Percentiles rank a stretch among this genome's conserved stretches.
These are phyloP conservation scores for Earliella scabrosa DNA, from an alignment of 1,284 basidiomycete genomes.

Conservation along the genomic window DNA sequence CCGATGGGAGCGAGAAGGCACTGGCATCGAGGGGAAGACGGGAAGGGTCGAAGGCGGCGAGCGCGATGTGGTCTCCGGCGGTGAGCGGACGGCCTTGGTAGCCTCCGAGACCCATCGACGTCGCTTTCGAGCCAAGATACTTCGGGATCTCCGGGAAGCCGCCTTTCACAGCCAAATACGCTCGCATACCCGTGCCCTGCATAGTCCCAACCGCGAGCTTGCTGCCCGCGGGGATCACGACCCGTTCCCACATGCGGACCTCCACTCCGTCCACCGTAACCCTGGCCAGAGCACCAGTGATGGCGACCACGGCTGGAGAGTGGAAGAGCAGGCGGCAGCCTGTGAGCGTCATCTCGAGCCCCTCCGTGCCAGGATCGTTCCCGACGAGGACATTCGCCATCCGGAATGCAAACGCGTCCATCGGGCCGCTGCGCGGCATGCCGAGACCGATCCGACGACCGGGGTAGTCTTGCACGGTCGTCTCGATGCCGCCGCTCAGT, in stretches of 20 bases:
- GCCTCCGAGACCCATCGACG: constrained; percentile 64
- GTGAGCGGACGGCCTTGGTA: constrained; percentile 64
- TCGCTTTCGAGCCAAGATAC: constrained; percentile 68
- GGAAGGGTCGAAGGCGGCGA: constrained; percentile 36
- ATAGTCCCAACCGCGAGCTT: constrained; percentile 46
- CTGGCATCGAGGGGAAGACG: neutral
- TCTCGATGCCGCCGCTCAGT: constrained; percentile 59
- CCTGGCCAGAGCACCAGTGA: constrained; percentile 56
- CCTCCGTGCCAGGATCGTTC: constrained; percentile 58
- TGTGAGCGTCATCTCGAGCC: constrained; percentile 52
- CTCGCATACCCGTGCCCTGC: constrained; percentile 46
- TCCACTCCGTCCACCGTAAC: constrained; percentile 47
- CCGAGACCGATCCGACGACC: constrained; percentile 61
- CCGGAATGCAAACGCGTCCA: constrained; percentile 64
- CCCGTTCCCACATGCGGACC: constrained; percentile 52
- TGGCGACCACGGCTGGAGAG: constrained; percentile 51
- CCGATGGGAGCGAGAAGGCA: constrained; percentile 26
- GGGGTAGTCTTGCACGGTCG: constrained; percentile 69
- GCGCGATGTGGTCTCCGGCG: constrained; percentile 47
- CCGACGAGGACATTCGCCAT: constrained; percentile 66
- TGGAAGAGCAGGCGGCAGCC: constrained; percentile 47
- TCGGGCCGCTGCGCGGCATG: constrained; percentile 70
- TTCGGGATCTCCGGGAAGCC: constrained; percentile 62
- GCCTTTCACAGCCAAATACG: constrained; percentile 61
- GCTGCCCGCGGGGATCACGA: constrained; percentile 49